Base-by-base conservation (phyloP, 2,329 filamentous ascomycete species). In the Arachnopeziza araneosa region DNA sequence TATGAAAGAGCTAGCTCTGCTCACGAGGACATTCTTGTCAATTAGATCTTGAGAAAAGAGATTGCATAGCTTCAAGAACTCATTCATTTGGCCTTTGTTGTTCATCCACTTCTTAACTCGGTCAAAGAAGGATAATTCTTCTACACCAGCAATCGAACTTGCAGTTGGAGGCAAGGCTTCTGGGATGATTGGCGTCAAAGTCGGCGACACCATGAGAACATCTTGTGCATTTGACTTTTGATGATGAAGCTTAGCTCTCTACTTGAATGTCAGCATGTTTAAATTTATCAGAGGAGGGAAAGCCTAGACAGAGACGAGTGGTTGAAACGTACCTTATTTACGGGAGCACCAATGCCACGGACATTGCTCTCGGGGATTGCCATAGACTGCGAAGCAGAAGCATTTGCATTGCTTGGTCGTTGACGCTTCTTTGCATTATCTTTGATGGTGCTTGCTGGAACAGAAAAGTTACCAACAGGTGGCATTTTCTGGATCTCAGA, bases 1-100 rank as follows among this genome's bases (percentile, higher is more conserved):
- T 61, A 99, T 92, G 72, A 96, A 99, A 5, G 85, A 83, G 57
- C 87, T 85, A 1, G 91, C 91, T 72, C 95, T 90, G 72, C 91
- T 87, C 24, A 95, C 85, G 17, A 99, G 79, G 1, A 91, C 86
- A 62, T 90, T 87, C 60, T 88, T 88, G 70, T 96, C 91, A 63
- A 99, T 96, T 55, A 99, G 82, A 67, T 96, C 93, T 69, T 96
- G 90, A 23, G 90, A 95, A 77, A 91, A 99, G 30, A 99, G 81
- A 68, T 98, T 99, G 79, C 93, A 95, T 7, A 99, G 84, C 78
- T 99, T 99, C 65, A 99, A 77, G 75, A 99, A 99, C 73, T 99
- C 95, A 68, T 90, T 93, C 82, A 96, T 96, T 2, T 88, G 88
- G 59, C 91, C 89, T 73, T 96, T 90, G 74, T 98, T 98, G 63